phyloP scores from a whole-genome alignment of 345 rosid species.

The Pistacia atlantica region DNA sequence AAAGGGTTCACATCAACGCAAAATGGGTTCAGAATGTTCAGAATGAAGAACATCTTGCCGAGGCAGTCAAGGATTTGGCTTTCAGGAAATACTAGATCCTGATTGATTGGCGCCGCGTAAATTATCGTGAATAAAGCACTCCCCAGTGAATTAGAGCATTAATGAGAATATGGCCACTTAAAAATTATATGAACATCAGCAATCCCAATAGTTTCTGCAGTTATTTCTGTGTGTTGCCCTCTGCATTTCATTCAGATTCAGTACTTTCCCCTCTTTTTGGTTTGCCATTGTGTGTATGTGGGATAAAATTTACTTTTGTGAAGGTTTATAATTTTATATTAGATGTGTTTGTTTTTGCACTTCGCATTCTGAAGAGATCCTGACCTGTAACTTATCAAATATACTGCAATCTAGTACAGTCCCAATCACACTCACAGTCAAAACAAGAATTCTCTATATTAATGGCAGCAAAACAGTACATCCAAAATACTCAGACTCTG shows the following conservation, averaged over 20 bases:
- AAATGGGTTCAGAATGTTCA: slow-evolving; percentile 75
- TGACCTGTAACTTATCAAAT: too few species aligned
- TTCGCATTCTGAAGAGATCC: too few species aligned
- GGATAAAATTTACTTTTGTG: too few species aligned
- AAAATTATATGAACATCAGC: neutral
- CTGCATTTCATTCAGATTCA: neutral
- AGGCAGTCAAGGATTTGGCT: slow-evolving; percentile 54
- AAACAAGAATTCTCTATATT: too few species aligned
- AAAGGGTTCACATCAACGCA: slow-evolving; percentile 69
- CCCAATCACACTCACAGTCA: too few species aligned
- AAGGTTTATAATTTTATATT: too few species aligned
- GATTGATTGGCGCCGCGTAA: neutral
- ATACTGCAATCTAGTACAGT: too few species aligned
- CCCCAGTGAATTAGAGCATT: neutral
- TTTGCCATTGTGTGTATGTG: neutral
- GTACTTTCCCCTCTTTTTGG: neutral
- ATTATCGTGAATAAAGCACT: neutral
- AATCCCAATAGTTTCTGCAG: neutral
- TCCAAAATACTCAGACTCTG: too few species aligned
- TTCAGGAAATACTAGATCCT: slow-evolving; percentile 33
- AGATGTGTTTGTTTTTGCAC: too few species aligned
- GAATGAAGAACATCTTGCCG: slow-evolving; percentile 52
- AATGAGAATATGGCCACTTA: neutral
- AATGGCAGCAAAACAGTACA: too few species aligned
- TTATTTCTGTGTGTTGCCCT: neutral